A percentile compares a stretch with the other conserved stretches of the same genome.
Evolutionary conservation across 148 eudicot species (phyloP).

Genomic region (Vaccinium macrocarpon): DNA sequence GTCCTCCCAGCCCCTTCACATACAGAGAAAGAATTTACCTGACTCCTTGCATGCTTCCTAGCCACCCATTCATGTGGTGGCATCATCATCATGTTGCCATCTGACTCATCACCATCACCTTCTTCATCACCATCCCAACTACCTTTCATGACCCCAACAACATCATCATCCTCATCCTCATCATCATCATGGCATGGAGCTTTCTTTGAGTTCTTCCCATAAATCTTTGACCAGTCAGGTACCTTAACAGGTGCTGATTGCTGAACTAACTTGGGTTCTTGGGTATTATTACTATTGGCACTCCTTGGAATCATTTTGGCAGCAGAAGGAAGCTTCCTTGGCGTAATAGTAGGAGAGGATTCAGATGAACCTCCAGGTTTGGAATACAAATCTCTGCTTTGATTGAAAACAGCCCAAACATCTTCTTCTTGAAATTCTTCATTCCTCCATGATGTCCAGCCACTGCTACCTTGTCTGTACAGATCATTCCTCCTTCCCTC

Average conservation of each 20-base stretch:
- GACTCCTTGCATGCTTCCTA: slow-evolving; percentile 47
- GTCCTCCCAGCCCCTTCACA: slow-evolving; percentile 84
- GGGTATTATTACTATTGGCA: slow-evolving; percentile 13
- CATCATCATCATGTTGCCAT: slow-evolving; percentile 25
- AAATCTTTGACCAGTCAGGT: slow-evolving; percentile 80
- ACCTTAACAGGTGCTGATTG: slow-evolving; percentile 70
- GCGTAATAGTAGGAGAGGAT: slow-evolving; percentile 21
- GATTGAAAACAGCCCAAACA: slow-evolving; percentile 50
- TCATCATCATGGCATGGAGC: slow-evolving; percentile 25
- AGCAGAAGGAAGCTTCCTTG: slow-evolving; percentile 46
- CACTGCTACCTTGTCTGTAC: slow-evolving; percentile 15
- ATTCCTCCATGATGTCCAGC: slow-evolving; percentile 33
- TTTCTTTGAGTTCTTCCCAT: slow-evolving; percentile 34
- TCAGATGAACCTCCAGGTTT: neutral
- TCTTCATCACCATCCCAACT: slow-evolving; percentile 32
- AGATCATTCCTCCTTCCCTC: slow-evolving; percentile 32
- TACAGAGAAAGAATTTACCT: slow-evolving; percentile 54
- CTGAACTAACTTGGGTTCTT: slow-evolving; percentile 28
- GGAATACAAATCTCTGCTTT: slow-evolving; percentile 13
- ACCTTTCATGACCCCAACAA: slow-evolving; percentile 12
- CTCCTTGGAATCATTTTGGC: slow-evolving; percentile 50
- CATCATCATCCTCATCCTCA: slow-evolving; percentile 3
- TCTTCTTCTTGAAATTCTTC: slow-evolving; percentile 73
- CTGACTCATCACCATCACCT: slow-evolving; percentile 32
- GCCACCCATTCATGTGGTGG: slow-evolving; percentile 83